Base-by-base conservation (phyloP, 1,284 basidiomycete species). In the Volvariella surrecta region DNA sequence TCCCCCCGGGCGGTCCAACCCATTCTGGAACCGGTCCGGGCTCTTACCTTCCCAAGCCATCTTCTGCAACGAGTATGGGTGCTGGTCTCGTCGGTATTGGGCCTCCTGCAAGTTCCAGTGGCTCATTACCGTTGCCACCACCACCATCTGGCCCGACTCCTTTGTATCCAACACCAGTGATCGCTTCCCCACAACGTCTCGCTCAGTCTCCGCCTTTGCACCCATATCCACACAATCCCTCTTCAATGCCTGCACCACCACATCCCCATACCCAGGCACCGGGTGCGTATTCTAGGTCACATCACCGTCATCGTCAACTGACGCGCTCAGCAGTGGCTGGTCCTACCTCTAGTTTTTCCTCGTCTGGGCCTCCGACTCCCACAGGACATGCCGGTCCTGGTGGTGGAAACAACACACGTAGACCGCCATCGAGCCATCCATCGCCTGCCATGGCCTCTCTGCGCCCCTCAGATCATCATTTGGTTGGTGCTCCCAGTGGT, bases 401-500 rank as follows among this genome's bases (percentile, higher is more conserved):
- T 31, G 30, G n/a, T 15, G 34, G 7, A 16, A 19, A 8, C 13
- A 35, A 19, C 18, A 16, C 34, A 15, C 34, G 34, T 35, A 6
- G 34, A 15, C 34, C 34, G 6, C 34, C 6, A 15, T 35, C 38
- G 15, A 18, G n/a, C 20, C 45, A 46, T 31, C 40, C 48, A 9
- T 51, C 52, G 4, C 52, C 58, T 8, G 57, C 58, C 2, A 58
- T 60, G 58, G 53, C 54, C n/a, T 57, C 58, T 0, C 54, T 60
- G 8, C 53, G 50, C 21, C 56, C 50, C n/a, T 45, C 50, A 18
- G 46, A 41, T 11, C 40, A 16, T 17, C 21, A 15, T 28, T 22
- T 22, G n/a, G 20, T n/a, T 41, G 13, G 4, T 19, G 34, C n/a
- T 8, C 34, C 34, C 13, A 19, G 34, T 19, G 34, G 34, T 35